These are phyloP conservation scores for Silene latifolia DNA, from an alignment of 148 eudicot genomes.

Conservation along the genomic window DNA sequence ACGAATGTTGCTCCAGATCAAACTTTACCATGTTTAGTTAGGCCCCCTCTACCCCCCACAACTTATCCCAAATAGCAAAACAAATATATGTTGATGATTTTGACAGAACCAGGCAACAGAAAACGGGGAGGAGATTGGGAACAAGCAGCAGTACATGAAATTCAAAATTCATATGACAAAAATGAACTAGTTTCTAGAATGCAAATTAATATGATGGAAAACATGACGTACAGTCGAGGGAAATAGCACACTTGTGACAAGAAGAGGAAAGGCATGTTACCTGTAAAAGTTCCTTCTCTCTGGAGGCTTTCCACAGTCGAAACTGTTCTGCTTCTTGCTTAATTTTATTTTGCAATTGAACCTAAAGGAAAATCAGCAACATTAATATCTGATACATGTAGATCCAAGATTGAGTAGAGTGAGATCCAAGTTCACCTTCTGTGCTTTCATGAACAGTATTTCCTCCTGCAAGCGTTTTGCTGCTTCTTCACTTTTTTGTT, in stretches of 20 bases:
- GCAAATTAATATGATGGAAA: not conserved
- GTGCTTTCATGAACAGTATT: slow-evolving; percentile 91
- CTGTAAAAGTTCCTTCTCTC: slow-evolving; percentile 97
- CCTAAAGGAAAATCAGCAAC: slow-evolving; percentile 40
- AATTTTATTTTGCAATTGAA: slow-evolving; percentile 93
- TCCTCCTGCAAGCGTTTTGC: slow-evolving; percentile 92
- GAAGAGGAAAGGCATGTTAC: slow-evolving; percentile 30
- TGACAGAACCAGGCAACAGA: not conserved
- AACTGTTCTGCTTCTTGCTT: slow-evolving; percentile 99
- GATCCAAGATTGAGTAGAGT: not conserved
- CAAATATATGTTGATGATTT: not conserved
- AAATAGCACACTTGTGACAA: slow-evolving; percentile 2
- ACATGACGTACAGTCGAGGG: not conserved
- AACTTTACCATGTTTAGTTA: no score
- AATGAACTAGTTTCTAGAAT: not conserved
- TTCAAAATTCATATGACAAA: no score
- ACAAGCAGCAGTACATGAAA: not conserved
- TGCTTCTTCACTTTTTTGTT: slow-evolving; percentile 98
- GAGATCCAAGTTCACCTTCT: slow-evolving; percentile 56
- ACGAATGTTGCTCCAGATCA: not conserved
- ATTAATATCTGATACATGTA: not conserved
- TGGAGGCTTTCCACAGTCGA: slow-evolving; percentile 96
- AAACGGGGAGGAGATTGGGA: not conserved
- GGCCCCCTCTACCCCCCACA: not conserved
- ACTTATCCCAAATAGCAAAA: not conserved